Evolutionary conservation across 2,329 filamentous ascomycete species (phyloP), one percentile per base, ranked within the genome.

Genomic region (Pseudopithomyces chartarum): DNA sequence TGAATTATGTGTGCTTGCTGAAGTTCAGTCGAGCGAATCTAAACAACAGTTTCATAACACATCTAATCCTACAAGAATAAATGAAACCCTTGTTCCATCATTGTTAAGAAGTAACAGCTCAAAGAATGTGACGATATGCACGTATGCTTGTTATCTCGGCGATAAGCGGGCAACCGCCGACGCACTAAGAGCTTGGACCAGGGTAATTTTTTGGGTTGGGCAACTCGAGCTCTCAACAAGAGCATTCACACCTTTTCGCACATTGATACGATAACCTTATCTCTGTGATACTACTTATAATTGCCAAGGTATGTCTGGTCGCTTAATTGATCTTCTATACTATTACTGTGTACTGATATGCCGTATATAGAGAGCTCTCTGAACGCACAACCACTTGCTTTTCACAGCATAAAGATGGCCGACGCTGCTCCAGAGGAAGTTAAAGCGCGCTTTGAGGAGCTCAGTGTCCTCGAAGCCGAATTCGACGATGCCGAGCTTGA

Each of bases 401-500:
- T 51, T 29, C 54, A 54, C 57, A 54, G 47, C 12, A 13, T 38
- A 49, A 67, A 55, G 19, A 74, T 74, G 69, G 61, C 63, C 40
- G n/a, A n/a, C n/a, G n/a, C n/a, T n/a, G n/a, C n/a, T n/a, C 65
- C 64, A 48, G 43, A 54, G 26, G 26, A 29, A 29, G 26, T 29
- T 29, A 29, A 29, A 22, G 73, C 68, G 17, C 61, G 65, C 4
- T 93, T 91, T 77, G 89, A 92, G 77, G 86, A 94, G 74, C 87
- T 98, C 62, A 85, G 87, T 56, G 84, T 89, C 55, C 82, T 97
- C 62, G 91, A 97, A 81, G 84, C 87, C 65, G 89, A 96, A 62
- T 96, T 97, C 69, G 88, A 93, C 58, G 86, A 93, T 68, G 87
- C 87, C 34, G 92, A 97, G 78, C 83, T 88, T 34, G 89, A 96